A percentile compares a stretch with the other conserved stretches of the same genome.
Evolutionary conservation across 129 eudicot genomes (phyloP).

Genomic region (Escallonia rubra): DNA sequence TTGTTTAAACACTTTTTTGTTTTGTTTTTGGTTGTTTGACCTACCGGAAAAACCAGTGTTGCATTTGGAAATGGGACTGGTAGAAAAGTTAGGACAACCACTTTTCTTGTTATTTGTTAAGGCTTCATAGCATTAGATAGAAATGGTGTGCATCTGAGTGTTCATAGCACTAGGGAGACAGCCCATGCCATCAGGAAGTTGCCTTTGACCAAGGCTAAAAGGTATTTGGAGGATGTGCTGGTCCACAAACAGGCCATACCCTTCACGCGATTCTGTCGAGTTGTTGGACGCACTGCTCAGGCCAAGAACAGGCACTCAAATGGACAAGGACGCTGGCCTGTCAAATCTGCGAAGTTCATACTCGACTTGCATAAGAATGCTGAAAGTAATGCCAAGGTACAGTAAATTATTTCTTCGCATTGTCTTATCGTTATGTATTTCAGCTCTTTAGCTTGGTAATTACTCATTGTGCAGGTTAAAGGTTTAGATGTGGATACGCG

Average conservation of each 20-base stretch:
- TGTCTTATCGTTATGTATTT: neutral
- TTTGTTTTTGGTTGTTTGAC: neutral
- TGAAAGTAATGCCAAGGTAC: constrained; percentile 58
- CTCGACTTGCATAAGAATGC: constrained; percentile 56
- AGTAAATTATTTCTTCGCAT: neutral
- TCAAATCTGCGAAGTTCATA: constrained; percentile 46
- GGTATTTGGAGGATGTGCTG: constrained; percentile 56
- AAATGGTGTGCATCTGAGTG: no score
- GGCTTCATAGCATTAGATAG: no score
- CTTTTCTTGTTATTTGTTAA: no score
- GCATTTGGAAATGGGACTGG: no score
- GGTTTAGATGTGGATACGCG: constrained; percentile 67
- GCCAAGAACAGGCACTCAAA: constrained; percentile 56
- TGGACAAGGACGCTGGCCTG: constrained; percentile 69
- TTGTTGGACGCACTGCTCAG: constrained; percentile 61
- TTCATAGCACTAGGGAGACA: constrained; percentile 48
- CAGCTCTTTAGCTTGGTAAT: neutral
- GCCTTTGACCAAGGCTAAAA: constrained; percentile 47
- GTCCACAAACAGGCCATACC: constrained; percentile 61
- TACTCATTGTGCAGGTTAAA: constrained; percentile 29
- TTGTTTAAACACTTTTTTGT: no score
- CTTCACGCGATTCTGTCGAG: constrained; percentile 51
- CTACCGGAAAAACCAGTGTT: no score
- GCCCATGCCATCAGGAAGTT: constrained; percentile 50
- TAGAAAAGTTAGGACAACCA: no score